Percentiles rank a stretch among this genome's conserved stretches.
These are phyloP conservation scores for Ballota nigra DNA, from an alignment of 257 asterid genomes.

Conservation along the genomic window DNA sequence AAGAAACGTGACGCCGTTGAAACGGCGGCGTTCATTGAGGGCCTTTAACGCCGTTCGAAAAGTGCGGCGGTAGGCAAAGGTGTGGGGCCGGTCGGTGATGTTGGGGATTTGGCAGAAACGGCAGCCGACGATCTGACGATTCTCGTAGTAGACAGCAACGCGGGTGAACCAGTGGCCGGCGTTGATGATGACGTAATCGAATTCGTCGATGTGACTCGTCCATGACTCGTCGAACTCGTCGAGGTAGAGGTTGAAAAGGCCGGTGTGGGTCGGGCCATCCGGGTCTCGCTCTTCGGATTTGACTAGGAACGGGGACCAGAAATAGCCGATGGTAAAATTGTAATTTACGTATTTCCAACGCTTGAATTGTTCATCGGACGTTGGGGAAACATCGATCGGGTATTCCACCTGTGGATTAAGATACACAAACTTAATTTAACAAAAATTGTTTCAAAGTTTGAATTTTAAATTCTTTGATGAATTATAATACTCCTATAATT, in stretches of 20 bases:
- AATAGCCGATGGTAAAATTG: constrained; percentile 48
- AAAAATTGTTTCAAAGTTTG: too few species aligned
- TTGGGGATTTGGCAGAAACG: constrained; percentile 39
- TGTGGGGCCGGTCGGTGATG: constrained; percentile 27
- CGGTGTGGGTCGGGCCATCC: constrained; percentile 31
- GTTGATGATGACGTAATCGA: constrained; percentile 40
- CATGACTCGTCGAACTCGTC: constrained; percentile 17
- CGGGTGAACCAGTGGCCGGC: constrained; percentile 65
- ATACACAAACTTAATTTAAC: too few species aligned
- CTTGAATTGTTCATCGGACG: constrained; percentile 32
- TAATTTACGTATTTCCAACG: constrained; percentile 35
- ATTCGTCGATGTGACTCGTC: background rate
- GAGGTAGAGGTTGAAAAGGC: constrained; percentile 48
- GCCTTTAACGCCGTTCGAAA: constrained; percentile 36
- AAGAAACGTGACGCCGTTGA: constrained; percentile 31
- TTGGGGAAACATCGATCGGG: constrained; percentile 34
- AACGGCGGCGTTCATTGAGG: constrained; percentile 8
- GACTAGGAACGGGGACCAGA: constrained; percentile 55
- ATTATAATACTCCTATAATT: too few species aligned
- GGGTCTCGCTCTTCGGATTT: constrained; percentile 33
- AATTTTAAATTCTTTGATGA: too few species aligned
- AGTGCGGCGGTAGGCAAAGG: constrained; percentile 42
- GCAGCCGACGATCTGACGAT: constrained; percentile 38
- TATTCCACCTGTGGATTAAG: constrained; percentile 20
- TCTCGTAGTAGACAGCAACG: constrained; percentile 34